Base-by-base conservation (phyloP, 768 basidiomycete genomes). In the Tulasnella sp. region DNA sequence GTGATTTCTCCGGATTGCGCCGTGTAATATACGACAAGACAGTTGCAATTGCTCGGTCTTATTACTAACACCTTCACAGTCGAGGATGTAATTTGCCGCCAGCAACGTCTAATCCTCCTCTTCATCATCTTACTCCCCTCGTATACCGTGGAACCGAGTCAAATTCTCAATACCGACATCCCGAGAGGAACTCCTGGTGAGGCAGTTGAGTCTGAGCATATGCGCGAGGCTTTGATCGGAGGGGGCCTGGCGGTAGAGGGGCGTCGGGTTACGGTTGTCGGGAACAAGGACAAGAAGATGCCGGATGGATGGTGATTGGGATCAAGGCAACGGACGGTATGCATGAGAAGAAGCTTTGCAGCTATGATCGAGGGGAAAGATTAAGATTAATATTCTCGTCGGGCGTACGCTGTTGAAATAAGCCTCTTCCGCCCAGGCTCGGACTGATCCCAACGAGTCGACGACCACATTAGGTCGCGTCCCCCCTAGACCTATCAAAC, bases 291-390 rank as follows among this genome's bases (percentile, higher is more conserved):
- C 36, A 12, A 70, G 37, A 42, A 38, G 37, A 42, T 70, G 15
- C 4, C 69, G 37, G 69, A 70, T 15, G 69, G 39, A 15, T 70
- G 69, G 69, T n/a, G 69, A 70, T 38, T 70, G 69, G 69, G 69
- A 70, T 38, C 29, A 70, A 14, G 36, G 29, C 37, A 36, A 38
- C 22, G 69, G 40, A 3, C 58, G 25, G 22, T 70, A 70, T n/a
- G n/a, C n/a, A n/a, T 25, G 69, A 70, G 69, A 70, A 70, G 36
- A 70, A 38, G n/a, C n/a, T 70, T 38, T 36, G 69, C 69, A 0
- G 69, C 69, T 29, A 25, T 39, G 29, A 38, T 70, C 3, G 69
- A 39, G 37, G 37, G 22, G 1, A 39, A 70, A 70, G 37, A 8
- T 25, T 22, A 70, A 31, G 54, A 3, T 42, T 42, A 8, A 34